Percentiles rank a stretch among this genome's conserved stretches.
Conservation (phyloP, 495 filamentous ascomycete species). For the Schizothecium vesticola region DNA sequence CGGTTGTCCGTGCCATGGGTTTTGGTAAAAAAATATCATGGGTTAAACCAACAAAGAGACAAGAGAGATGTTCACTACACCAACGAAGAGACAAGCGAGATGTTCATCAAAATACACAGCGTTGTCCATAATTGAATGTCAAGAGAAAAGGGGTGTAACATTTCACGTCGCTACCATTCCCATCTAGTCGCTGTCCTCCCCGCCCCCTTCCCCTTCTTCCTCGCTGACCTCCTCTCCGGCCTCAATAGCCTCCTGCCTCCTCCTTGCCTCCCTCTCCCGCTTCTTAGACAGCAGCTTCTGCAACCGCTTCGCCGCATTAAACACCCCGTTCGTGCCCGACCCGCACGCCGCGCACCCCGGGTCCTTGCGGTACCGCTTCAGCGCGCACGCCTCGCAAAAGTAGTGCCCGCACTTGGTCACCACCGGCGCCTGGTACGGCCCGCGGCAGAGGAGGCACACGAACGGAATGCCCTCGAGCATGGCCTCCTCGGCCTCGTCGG, state of each 20-base stretch:
- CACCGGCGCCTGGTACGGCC: conserved; percentile 73
- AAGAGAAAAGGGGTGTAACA: too few relatives aligned
- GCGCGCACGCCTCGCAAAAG: conserved; percentile 85
- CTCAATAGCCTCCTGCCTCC: conserved; percentile 64
- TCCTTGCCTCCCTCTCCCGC: conserved; percentile 60
- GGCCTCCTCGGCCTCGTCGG: conserved; percentile 57
- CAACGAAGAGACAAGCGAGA: too few relatives aligned
- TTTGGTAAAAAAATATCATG: too few relatives aligned
- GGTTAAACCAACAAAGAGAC: too few relatives aligned
- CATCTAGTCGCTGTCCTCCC: neutral
- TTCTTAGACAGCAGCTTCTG: conserved; percentile 81
- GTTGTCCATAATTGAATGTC: too few relatives aligned
- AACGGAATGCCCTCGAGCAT: conserved; percentile 87
- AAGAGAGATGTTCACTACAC: too few relatives aligned
- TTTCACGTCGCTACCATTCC: neutral
- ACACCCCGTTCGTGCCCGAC: conserved; percentile 77
- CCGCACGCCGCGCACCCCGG: conserved; percentile 84
- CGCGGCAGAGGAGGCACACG: conserved; percentile 87
- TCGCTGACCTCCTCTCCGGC: conserved; percentile 64
- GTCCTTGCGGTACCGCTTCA: conserved; percentile 71
- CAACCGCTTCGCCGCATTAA: conserved; percentile 81
- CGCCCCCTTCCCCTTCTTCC: conserved; percentile 49
- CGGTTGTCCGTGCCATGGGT: too few relatives aligned
- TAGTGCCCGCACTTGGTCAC: conserved; percentile 92
- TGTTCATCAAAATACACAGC: too few relatives aligned